Base-by-base conservation (phyloP, 192 early-diverging fungal species). In the Gamsiella multidivaricata region DNA sequence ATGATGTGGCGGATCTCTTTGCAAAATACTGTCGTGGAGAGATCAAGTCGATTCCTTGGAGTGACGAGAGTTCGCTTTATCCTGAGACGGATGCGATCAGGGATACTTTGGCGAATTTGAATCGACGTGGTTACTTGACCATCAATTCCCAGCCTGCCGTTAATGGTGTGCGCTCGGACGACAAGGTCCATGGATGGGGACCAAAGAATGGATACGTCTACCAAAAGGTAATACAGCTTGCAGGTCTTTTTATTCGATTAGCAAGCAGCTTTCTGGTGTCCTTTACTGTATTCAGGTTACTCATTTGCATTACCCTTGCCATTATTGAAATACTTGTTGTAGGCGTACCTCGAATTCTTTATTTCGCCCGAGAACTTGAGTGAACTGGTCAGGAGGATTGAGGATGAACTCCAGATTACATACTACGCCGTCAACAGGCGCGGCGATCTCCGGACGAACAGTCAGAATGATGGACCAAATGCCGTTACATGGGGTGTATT, bases 401-500 rank as follows among this genome's bases (percentile, higher is more conserved):
- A 83, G 62, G 71, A 80, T 3, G 62, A 93, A 32, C 83, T 89
- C 3, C 84, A 85, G 25, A 83, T 99, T 25, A 96, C 98, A 10
- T 99, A 93, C 69, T 96, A 95, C 78, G 97, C 97, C 22, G 89
- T 95, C 36, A 97, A 96, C 66, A 80, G 72, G 58, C 82, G 83
- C 66, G 97, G 98, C 52, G 93, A 99, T 66, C 83, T 99, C 71
- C 82, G 84, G 51, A 96, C 96, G 39, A 99, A 99, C 83, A 93
- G 91, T 51, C 82, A 89, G 31, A 87, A 83, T 34, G 95, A 96
- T 79, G 87, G 88, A 15, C 93, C 97, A 26, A 99, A 97, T 72
- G 96, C 95, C 14, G 91, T 99, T 5, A 98, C 98, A 2, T 99
- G 98, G 98, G 98, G 98, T 50, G 97, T 99, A 10, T 99, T 99